Conservation (phyloP, 768 basidiomycete species). For the Filobasidium floriforme region DNA sequence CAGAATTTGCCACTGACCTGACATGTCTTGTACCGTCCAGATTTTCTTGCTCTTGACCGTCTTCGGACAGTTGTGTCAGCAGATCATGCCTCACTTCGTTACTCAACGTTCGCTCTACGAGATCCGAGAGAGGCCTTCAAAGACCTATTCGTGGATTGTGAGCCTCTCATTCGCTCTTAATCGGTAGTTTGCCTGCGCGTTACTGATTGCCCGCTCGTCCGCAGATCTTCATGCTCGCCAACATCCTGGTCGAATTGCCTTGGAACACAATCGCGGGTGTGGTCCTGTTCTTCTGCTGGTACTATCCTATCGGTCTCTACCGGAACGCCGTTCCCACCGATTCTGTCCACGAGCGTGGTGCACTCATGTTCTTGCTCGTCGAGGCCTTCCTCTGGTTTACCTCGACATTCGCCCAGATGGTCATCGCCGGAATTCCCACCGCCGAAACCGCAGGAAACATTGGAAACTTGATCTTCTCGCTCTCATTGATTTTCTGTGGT, state of each 20-base stretch:
- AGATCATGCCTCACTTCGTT: conserved; percentile 45
- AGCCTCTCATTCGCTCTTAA: conserved; percentile 25
- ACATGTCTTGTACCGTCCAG: background rate
- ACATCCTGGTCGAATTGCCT: conserved; percentile 35
- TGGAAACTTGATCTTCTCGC: conserved; percentile 48
- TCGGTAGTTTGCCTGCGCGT: background rate
- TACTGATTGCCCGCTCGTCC: background rate
- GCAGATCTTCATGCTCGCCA: conserved; percentile 30
- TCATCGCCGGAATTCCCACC: conserved; percentile 45
- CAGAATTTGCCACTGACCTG: conserved; percentile 13
- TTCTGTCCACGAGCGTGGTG: conserved; percentile 46
- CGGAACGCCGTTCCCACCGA: conserved; percentile 46
- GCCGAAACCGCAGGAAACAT: conserved; percentile 49
- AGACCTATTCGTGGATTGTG: conserved; percentile 44
- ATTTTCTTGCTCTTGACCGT: conserved; percentile 41
- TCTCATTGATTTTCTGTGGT: conserved; percentile 49
- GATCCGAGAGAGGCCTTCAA: conserved; percentile 43
- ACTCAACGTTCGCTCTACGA: conserved; percentile 43
- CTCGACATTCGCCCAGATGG: conserved; percentile 42
- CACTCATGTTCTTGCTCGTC: conserved; percentile 48
- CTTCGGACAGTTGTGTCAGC: conserved; percentile 43
- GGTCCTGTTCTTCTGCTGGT: conserved; percentile 43
- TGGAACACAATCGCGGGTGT: conserved; percentile 35
- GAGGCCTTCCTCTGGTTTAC: conserved; percentile 48
- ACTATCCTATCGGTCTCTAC: conserved; percentile 47